phyloP scores from a whole-genome alignment of 148 eudicot genomes.

The Tetragonia tetragonoides region DNA sequence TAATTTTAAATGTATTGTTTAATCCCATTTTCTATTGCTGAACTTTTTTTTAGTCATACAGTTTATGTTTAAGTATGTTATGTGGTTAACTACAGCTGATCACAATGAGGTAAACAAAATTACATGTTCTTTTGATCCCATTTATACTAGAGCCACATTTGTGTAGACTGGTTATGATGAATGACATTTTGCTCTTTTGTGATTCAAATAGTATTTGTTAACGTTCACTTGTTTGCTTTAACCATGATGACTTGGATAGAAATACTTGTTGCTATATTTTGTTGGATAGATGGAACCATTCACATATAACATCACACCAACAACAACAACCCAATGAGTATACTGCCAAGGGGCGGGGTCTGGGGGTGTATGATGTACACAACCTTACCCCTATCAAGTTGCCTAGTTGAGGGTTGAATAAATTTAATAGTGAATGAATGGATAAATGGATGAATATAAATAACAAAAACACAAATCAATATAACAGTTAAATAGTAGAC shows the following conservation, averaged over 20 bases:
- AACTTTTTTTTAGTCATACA: background rate
- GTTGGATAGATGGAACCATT: too few species aligned
- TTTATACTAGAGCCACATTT: background rate
- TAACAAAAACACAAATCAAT: too few species aligned
- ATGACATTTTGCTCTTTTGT: background rate
- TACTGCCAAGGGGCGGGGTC: too few species aligned
- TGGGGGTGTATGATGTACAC: too few species aligned
- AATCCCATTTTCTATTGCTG: constrained; percentile 1
- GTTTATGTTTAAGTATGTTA: background rate
- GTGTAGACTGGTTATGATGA: constrained; percentile 4
- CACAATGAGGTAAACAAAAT: background rate
- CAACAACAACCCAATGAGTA: too few species aligned
- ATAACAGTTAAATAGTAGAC: too few species aligned
- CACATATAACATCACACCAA: too few species aligned
- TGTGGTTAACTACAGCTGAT: background rate
- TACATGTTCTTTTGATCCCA: background rate
- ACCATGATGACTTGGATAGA: background rate
- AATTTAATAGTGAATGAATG: too few species aligned
- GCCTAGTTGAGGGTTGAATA: too few species aligned
- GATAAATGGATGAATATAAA: too few species aligned
- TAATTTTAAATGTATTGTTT: constrained; percentile 26
- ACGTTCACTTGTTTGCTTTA: background rate
- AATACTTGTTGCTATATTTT: too few species aligned
- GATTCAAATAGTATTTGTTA: background rate
- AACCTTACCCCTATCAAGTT: too few species aligned